Evolutionary conservation across 768 basidiomycete genomes (phyloP), one percentile per base, ranked within the genome.

Genomic region (Mycena belliarum): DNA sequence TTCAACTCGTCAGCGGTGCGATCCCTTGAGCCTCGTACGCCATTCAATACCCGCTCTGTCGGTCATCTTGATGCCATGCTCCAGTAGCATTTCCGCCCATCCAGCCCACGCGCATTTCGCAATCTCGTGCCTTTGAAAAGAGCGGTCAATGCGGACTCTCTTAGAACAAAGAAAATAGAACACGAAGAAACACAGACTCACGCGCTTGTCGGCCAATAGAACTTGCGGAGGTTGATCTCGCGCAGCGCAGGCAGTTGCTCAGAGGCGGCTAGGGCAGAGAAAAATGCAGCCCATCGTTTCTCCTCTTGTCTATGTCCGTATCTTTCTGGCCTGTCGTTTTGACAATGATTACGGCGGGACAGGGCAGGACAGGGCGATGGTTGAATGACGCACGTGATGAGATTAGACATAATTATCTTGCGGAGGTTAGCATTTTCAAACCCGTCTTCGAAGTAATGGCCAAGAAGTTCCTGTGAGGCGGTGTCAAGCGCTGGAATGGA

Each of bases 151-250:
- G 9, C 7, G 21, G 8, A n/a, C 6, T 18, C 37, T 18, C 18
- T 3, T 35, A 35, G n/a, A n/a, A n/a, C n/a, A n/a, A n/a, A n/a
- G n/a, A n/a, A n/a, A n/a, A n/a, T n/a, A n/a, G n/a, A 38, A 35
- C 35, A 16, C 18, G 37, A 3, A 16, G 15, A 8, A 26, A 15
- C 2, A 1, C 4, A 15, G 18, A 48, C 37, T 47, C 28, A 55
- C 46, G 47, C 45, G 14, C 11, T 54, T 8, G 44, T 54, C 3
- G 52, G 52, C 52, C 52, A 54, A 6, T 25, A 20, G 44, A n/a
- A 20, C 33, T 11, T n/a, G 18, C 33, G 26, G 15, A 54, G 10
- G 23, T 5, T 20, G 6, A 54, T 20, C 26, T 54, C 45, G n/a
- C 52, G 35, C 16, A 54, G 45, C 1, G 44, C 52, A 21, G 52